Percentiles rank a stretch among this genome's conserved stretches.
Evolutionary conservation across 2,329 filamentous ascomycete species (phyloP).

Genomic region (Penicillium sp.): DNA sequence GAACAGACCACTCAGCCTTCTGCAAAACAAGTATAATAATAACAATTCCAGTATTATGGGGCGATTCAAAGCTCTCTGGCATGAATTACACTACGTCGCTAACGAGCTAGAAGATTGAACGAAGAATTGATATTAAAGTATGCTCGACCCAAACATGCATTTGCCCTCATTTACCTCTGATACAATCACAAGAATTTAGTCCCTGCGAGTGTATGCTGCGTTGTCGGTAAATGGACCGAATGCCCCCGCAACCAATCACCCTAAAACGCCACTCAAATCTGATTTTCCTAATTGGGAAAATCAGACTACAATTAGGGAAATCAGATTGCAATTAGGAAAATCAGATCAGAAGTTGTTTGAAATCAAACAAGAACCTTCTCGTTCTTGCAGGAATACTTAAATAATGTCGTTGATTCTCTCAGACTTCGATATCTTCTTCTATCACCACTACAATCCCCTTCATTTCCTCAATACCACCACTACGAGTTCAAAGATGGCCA

Average conservation of each 20-base stretch:
- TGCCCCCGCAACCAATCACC: not conserved
- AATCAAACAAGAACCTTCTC: not conserved
- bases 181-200: not conserved
- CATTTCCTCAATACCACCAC: not conserved
- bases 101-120: not conserved
- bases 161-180: not conserved
- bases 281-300: conserved; percentile 3
- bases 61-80: not conserved
- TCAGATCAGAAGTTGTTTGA: not conserved
- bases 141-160: not conserved
- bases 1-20: conserved; percentile 7
- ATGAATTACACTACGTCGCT: not conserved
- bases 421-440: not conserved
- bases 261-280: not conserved
- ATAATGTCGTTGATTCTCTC: not conserved
- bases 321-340: not conserved
- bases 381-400: not conserved
- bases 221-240: not conserved
- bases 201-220: not conserved
- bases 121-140: not conserved
- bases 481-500: conserved; percentile 24
- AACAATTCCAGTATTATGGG: not conserved
- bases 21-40: not conserved
- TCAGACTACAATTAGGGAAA: not conserved
- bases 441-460: not conserved